These are phyloP conservation scores for Entomortierella chlamydospora DNA, from an alignment of 192 early-diverging fungal species.

Conservation along the genomic window DNA sequence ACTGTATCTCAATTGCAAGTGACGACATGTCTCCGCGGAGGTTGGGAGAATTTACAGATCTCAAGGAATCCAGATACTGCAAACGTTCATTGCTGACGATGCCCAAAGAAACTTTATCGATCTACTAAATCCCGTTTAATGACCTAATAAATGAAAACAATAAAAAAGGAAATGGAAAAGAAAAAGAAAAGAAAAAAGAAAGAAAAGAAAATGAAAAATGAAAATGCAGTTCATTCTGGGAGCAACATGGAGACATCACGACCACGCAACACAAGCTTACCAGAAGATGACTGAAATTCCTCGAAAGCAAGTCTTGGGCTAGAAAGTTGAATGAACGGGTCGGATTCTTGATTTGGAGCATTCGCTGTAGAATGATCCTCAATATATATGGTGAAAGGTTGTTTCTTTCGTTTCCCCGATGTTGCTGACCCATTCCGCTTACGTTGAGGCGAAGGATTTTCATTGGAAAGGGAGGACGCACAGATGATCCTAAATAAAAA, in stretches of 20 bases:
- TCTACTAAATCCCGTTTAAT: not conserved
- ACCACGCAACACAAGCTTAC: not conserved
- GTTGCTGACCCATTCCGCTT: not conserved
- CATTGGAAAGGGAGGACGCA: not conserved
- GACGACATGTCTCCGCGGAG: not conserved
- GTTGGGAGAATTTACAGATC: not conserved
- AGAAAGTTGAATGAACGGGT: not conserved
- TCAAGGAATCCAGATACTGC: not conserved
- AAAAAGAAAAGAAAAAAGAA: too few relatives aligned
- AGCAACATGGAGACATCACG: not conserved
- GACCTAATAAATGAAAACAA: not conserved
- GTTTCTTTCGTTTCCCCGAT: not conserved
- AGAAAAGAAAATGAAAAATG: not conserved
- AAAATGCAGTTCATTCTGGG: not conserved
- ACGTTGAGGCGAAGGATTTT: not conserved
- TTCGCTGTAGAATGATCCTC: not conserved
- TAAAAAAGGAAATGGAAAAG: too few relatives aligned
- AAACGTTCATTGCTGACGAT: not conserved
- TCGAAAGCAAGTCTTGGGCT: not conserved
- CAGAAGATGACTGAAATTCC: not conserved
- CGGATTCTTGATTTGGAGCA: not conserved
- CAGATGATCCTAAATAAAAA: too few relatives aligned
- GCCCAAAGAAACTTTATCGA: constrained; percentile 1
- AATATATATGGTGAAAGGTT: not conserved
- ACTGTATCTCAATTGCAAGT: not conserved